phyloP scores from a whole-genome alignment of 345 rosid species.

The Arabis alpina region DNA sequence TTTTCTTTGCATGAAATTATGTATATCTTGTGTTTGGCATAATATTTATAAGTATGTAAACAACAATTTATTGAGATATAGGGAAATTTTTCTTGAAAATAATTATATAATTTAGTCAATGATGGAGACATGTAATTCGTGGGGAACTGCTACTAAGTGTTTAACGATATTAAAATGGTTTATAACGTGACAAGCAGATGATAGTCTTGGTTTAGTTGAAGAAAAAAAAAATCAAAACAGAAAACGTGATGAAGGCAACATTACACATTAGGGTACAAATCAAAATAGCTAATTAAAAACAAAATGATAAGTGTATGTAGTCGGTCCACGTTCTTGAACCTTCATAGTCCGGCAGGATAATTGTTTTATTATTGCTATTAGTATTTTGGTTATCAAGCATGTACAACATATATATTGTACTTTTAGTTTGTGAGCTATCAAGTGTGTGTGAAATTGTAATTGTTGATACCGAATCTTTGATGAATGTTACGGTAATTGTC shows the following conservation, averaged over 20 bases:
- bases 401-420: conserved; percentile 12
- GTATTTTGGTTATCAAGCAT: conserved; percentile 1
- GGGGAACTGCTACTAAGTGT: conserved; percentile 42
- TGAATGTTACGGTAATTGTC: conserved; percentile 4
- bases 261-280: conserved; percentile 10
- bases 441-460: neutral
- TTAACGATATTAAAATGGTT: conserved; percentile 24
- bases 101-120: conserved; percentile 23
- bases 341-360: conserved; percentile 34
- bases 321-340: conserved; percentile 39
- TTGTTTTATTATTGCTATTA: conserved; percentile 12
- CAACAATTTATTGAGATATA: conserved; percentile 3
- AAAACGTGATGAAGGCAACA: conserved; percentile 46
- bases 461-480: conserved; percentile 22
- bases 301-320: conserved; percentile 11
- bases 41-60: neutral
- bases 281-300: conserved; percentile 19
- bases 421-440: conserved; percentile 1
- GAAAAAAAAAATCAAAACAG: conserved; percentile 6
- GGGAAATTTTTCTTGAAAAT: neutral
- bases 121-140: conserved; percentile 35
- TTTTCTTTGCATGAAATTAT: neutral
- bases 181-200: conserved; percentile 42
- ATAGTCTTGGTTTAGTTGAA: conserved; percentile 19
- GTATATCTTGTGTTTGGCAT: conserved; percentile 5